A percentile compares a stretch with the other conserved stretches of the same genome.
Conservation (phyloP, 371 early-diverging fungal genomes). For the Syncephalastrum racemosum region DNA sequence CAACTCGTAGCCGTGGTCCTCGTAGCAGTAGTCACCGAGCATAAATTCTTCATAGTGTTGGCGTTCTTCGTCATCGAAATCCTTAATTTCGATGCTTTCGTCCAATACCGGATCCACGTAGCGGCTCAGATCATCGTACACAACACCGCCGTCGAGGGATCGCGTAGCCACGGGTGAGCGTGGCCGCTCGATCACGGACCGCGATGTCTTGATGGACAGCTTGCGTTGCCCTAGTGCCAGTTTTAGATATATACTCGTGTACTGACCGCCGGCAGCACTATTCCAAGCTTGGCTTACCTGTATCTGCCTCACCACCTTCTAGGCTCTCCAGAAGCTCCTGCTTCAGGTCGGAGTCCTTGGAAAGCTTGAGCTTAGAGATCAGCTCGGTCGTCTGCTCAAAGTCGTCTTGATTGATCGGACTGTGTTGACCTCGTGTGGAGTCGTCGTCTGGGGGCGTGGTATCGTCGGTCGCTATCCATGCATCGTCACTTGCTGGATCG, state of each 20-base stretch:
- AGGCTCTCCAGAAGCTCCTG: constrained; percentile 40
- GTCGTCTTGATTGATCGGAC: constrained; percentile 4
- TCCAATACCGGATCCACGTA: constrained; percentile 36
- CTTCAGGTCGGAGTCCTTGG: constrained; percentile 29
- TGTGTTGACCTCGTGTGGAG: not conserved
- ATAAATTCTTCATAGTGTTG: constrained; percentile 50
- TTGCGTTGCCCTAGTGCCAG: too few relatives aligned
- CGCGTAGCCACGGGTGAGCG: too few relatives aligned
- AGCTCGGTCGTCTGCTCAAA: constrained; percentile 25
- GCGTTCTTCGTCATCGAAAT: constrained; percentile 37
- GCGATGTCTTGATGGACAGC: too few relatives aligned
- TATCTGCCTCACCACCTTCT: constrained; percentile 8
- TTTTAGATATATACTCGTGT: too few relatives aligned
- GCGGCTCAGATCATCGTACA: constrained; percentile 54
- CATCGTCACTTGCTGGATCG: not conserved
- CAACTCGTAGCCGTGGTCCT: constrained; percentile 65
- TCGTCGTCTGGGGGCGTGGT: constrained; percentile 7
- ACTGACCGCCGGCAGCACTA: not conserved
- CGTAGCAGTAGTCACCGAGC: constrained; percentile 68
- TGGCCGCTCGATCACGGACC: too few relatives aligned
- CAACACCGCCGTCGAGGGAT: constrained; percentile 18
- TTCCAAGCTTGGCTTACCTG: not conserved
- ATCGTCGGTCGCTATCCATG: too few relatives aligned
- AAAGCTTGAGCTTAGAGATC: constrained; percentile 34
- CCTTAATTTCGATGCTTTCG: constrained; percentile 19